phyloP scores from a whole-genome alignment of 805 yeast species.

The Yamadazyma olivae region DNA sequence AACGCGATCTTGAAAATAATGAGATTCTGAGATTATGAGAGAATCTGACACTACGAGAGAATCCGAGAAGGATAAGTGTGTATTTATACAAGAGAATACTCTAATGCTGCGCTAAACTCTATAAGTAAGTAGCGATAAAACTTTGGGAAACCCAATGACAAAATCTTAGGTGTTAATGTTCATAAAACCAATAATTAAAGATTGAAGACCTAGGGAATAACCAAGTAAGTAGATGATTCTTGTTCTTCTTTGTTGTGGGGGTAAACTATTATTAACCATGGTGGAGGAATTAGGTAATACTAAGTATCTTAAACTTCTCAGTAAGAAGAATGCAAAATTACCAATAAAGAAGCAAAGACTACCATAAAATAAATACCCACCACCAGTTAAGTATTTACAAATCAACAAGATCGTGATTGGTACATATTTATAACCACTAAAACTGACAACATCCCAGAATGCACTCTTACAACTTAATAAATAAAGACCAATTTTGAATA shows the following conservation, averaged over 20 bases:
- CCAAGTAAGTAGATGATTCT: slow-evolving; percentile 84
- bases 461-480: slow-evolving; percentile 68
- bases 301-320: slow-evolving; percentile 67
- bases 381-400: slow-evolving; percentile 44
- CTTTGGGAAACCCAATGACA: too few relatives aligned
- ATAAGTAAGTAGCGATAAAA: too few relatives aligned
- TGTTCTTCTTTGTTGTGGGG: slow-evolving; percentile 67
- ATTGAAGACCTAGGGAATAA: slow-evolving; percentile 81
- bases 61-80: too few relatives aligned
- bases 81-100: too few relatives aligned
- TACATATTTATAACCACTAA: slow-evolving; percentile 92
- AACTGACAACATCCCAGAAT: slow-evolving; percentile 80
- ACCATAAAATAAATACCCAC: slow-evolving; percentile 35
- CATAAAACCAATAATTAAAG: slow-evolving; percentile 72
- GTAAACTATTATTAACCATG: slow-evolving; percentile 47
- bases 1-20: not conserved
- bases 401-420: slow-evolving; percentile 62
- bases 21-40: too few relatives aligned
- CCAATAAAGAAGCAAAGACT: slow-evolving; percentile 24
- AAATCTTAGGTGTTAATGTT: slow-evolving; percentile 6
- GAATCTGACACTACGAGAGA: too few relatives aligned
- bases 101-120: too few relatives aligned
- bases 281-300: slow-evolving; percentile 55
- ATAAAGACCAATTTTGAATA: slow-evolving; percentile 81
- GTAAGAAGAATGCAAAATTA: slow-evolving; percentile 54